Conservation (phyloP, 768 basidiomycete genomes). For the Lyophyllum semitale region DNA sequence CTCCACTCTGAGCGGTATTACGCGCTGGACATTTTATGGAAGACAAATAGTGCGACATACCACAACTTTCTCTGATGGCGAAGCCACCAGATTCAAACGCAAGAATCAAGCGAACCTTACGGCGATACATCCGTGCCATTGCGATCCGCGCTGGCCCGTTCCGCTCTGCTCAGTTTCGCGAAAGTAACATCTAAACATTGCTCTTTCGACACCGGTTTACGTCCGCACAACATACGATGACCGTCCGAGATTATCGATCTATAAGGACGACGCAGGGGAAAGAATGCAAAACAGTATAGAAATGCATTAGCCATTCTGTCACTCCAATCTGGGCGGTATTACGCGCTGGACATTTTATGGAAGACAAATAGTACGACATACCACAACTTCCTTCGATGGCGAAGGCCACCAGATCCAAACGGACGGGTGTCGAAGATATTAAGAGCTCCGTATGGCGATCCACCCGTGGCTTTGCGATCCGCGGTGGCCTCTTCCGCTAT, state of each 20-base stretch:
- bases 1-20: too few species aligned
- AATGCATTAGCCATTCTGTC: too few species aligned
- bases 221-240: too few species aligned
- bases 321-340: too few species aligned
- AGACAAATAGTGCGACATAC: too few species aligned
- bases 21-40: too few species aligned
- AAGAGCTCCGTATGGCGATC: background rate
- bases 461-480: background rate
- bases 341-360: too few species aligned
- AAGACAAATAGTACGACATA: too few species aligned
- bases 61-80: background rate
- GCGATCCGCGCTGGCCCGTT: background rate
- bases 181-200: background rate
- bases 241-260: too few species aligned
- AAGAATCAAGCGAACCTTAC: background rate
- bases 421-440: background rate
- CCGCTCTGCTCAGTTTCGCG: background rate
- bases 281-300: too few species aligned
- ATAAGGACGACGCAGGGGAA: too few species aligned
- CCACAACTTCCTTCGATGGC: background rate
- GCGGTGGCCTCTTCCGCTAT: background rate
- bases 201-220: too few species aligned
- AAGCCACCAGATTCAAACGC: background rate
- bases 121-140: background rate
- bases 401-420: background rate